A percentile compares a stretch with the other conserved stretches of the same genome.
These are phyloP conservation scores for Asterophora lycoperdoides DNA, from an alignment of 768 basidiomycete genomes.

Conservation along the genomic window DNA sequence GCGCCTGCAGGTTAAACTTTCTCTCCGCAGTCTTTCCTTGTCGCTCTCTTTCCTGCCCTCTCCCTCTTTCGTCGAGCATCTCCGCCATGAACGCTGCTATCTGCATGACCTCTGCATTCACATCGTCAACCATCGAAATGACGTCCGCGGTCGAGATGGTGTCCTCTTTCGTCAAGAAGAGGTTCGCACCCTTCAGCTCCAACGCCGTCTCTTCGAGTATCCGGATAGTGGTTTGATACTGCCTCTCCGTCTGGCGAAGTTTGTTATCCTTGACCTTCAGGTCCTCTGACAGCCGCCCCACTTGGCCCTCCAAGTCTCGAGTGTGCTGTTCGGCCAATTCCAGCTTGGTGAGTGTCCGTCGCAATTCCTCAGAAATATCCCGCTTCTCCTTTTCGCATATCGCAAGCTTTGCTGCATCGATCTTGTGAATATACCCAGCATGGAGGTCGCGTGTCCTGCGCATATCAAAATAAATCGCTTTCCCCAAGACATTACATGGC, in stretches of 20 bases:
- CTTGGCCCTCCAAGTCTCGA: conserved; percentile 3
- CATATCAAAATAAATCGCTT: neutral
- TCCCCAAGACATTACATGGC: neutral
- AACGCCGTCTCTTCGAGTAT: conserved; percentile 27
- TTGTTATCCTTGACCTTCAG: conserved; percentile 3
- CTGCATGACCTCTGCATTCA: conserved; percentile 20
- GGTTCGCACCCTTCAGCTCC: conserved; percentile 39
- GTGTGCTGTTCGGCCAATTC: neutral
- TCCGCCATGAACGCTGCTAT: conserved; percentile 19
- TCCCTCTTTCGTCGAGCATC: conserved; percentile 3
- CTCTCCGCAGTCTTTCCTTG: neutral
- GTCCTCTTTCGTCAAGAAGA: conserved; percentile 42
- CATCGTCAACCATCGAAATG: conserved; percentile 16
- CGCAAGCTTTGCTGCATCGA: conserved; percentile 1
- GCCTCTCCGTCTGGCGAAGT: conserved; percentile 17
- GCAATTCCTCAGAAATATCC: neutral
- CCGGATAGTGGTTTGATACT: conserved; percentile 15
- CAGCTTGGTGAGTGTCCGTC: conserved; percentile 1
- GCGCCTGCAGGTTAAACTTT: conserved; percentile 2
- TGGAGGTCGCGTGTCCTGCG: neutral
- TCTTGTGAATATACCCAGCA: neutral
- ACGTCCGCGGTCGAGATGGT: conserved; percentile 41
- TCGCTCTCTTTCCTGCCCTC: neutral
- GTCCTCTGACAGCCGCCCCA: conserved; percentile 1
- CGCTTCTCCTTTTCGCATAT: conserved; percentile 11